Percentiles rank a stretch among this genome's conserved stretches.
Evolutionary conservation across 805 yeast species (phyloP).

Genomic region (Ogataea thermomethanolica): DNA sequence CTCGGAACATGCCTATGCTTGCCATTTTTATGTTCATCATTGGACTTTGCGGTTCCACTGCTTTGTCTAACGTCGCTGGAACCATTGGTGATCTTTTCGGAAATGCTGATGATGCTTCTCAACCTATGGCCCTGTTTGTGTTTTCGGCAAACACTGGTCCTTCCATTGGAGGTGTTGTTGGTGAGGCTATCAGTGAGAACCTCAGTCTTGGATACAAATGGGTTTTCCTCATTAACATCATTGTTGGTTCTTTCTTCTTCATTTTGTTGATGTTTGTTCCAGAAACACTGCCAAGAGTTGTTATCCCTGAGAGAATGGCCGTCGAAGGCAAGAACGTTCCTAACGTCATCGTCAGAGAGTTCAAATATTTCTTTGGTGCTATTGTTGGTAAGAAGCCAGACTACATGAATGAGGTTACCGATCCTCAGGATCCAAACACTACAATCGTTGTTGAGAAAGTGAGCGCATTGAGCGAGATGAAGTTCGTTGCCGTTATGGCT

Average conservation of each 20-base stretch:
- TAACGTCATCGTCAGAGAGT: conserved; percentile 26
- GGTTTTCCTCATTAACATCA: conserved; percentile 33
- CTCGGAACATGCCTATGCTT: conserved; percentile 32
- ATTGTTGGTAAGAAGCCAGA: conserved; percentile 21
- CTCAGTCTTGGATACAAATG: conserved; percentile 30
- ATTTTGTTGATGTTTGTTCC: conserved; percentile 27
- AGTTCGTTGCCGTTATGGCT: conserved; percentile 32
- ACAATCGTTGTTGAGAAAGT: conserved; percentile 25
- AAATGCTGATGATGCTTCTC: conserved; percentile 34
- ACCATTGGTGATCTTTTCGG: conserved; percentile 36
- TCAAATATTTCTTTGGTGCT: conserved; percentile 18
- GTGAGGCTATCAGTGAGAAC: conserved; percentile 35
- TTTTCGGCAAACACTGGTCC: conserved; percentile 36
- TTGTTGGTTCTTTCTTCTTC: conserved; percentile 28
- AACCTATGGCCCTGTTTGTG: conserved; percentile 36
- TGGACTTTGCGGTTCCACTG: conserved; percentile 34
- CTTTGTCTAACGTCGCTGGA: conserved; percentile 35
- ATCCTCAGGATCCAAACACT: conserved; percentile 14
- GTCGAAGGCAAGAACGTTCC: conserved; percentile 25
- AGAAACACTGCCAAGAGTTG: conserved; percentile 36
- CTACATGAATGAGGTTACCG: conserved; percentile 19
- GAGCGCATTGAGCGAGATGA: conserved; percentile 27
- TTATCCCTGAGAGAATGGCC: conserved; percentile 31
- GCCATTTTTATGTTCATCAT: conserved; percentile 33
- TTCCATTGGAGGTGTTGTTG: conserved; percentile 35